These are phyloP conservation scores for Brassica balearica DNA, from an alignment of 441 rosid species.

Conservation along the genomic window DNA sequence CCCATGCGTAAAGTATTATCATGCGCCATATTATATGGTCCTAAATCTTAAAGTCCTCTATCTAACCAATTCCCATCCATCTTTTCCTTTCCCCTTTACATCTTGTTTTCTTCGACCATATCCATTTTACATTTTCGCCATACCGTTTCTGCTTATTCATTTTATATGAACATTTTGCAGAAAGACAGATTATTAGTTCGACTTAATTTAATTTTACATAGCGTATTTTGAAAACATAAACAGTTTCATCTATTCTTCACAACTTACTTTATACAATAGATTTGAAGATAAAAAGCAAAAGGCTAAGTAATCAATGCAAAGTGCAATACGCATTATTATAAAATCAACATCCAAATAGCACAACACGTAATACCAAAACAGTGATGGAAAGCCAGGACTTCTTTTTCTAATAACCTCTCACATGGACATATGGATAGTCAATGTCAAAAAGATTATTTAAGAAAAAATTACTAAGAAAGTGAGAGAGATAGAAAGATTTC, in stretches of 20 bases:
- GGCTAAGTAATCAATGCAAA: conserved; percentile 19
- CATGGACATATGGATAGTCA: conserved; percentile 44
- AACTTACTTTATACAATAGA: neutral
- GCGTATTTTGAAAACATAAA: neutral
- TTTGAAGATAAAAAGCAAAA: neutral
- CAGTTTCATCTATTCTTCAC: conserved; percentile 15
- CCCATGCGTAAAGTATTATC: conserved; percentile 42
- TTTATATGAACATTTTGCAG: neutral
- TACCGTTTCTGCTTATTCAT: neutral
- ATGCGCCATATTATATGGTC: conserved; percentile 45
- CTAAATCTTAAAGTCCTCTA: conserved; percentile 32
- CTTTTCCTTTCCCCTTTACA: conserved; percentile 13
- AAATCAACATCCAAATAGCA: conserved; percentile 25
- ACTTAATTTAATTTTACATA: neutral
- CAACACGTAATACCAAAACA: conserved; percentile 39
- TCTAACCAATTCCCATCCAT: conserved; percentile 22
- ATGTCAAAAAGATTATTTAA: conserved; percentile 26
- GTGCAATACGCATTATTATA: conserved; percentile 16
- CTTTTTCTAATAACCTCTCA: conserved; percentile 29
- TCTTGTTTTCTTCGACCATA: neutral
- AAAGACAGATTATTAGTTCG: neutral
- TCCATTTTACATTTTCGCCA: neutral
- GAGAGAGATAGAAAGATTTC: conserved; percentile 4
- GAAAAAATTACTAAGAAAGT: neutral
- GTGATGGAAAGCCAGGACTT: conserved; percentile 36